Percentiles rank a stretch among this genome's conserved stretches.
Conservation (phyloP, 106 monocot species). For the Dendrobium officinale region DNA sequence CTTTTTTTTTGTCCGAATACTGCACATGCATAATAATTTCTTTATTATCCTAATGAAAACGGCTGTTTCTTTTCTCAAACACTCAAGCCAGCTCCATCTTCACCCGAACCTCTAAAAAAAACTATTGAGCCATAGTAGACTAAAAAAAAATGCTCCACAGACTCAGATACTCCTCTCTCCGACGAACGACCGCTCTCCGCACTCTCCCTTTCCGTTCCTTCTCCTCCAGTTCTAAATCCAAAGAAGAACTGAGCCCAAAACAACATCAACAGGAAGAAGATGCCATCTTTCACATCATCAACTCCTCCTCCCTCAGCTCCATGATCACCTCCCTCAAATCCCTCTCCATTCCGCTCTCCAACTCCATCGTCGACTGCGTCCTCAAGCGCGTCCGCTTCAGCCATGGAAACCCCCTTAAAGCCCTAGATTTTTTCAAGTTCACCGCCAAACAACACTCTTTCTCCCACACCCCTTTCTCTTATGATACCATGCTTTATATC, state of each 20-base stretch:
- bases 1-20: no score
- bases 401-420: conserved; percentile 50
- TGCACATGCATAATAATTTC: no score
- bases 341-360: conserved; percentile 36
- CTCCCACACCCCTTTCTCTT: conserved; percentile 45
- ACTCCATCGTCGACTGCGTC: conserved; percentile 55
- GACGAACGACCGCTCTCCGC: not conserved
- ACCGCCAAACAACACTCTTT: conserved; percentile 21
- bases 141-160: conserved; percentile 8
- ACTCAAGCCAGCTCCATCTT: no score
- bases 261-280: conserved; percentile 5
- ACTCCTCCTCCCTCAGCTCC: conserved; percentile 29
- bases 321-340: conserved; percentile 34
- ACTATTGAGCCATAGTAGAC: no score
- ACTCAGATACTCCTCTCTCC: not conserved
- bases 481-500: conserved; percentile 77
- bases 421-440: conserved; percentile 54
- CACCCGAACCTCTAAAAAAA: no score
- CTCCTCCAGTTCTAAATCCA: not conserved
- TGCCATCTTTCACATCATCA: conserved; percentile 45
- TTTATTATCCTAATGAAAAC: no score
- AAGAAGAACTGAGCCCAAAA: not conserved
- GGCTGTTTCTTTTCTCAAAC: no score
- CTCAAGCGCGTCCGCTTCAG: conserved; percentile 55
- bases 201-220: not conserved